Base-by-base conservation (phyloP, 805 yeast genomes). In the Ogataea trehaloabstinens region DNA sequence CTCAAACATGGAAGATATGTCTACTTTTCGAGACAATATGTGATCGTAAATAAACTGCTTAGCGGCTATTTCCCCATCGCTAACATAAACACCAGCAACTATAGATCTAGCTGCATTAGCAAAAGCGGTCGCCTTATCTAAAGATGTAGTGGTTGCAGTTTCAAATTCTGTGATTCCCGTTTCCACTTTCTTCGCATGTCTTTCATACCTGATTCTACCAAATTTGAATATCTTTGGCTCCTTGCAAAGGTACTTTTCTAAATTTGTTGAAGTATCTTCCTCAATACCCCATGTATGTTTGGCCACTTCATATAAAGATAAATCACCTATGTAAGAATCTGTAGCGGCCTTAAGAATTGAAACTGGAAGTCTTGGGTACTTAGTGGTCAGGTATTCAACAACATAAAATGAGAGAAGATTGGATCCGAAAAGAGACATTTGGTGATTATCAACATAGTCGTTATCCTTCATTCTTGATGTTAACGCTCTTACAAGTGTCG, bases 281-380 rank as follows among this genome's bases (percentile, higher is more conserved):
- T 88, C 90, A 34, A 93, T 80, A 66, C 99, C 99, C 97, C 97
- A 93, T 15, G 67, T 56, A 34, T 58, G 55, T 53, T 71, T 73
- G 24, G 89, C 96, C 19, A 89, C 67, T 35, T 74, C 75, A 25
- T 77, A 67, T 41, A 93, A 68, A 0, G 88, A 73, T 12, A 70
- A 74, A 24, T 78, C 74, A 3, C 91, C 85, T 56, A 85, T 73
- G 57, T 80, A 85, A 1, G 93, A 74, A 49, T 85, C 82, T 6
- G 85, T 80, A 0, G 95, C 86, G 5, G 81, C 78, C 51, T 81
- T 78, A 40, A 88, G 74, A 19, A 90, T 82, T 6, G 79, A 74
- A 45, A 83, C 73, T 13, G 99, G 99, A 35, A 93, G 71, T 59
- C 99, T 78, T 38, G 99, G 99, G 60, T 89, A 89, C 48, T 75